Base-by-base conservation (phyloP, 1,284 basidiomycete genomes). In the Volvariella volvacea region DNA sequence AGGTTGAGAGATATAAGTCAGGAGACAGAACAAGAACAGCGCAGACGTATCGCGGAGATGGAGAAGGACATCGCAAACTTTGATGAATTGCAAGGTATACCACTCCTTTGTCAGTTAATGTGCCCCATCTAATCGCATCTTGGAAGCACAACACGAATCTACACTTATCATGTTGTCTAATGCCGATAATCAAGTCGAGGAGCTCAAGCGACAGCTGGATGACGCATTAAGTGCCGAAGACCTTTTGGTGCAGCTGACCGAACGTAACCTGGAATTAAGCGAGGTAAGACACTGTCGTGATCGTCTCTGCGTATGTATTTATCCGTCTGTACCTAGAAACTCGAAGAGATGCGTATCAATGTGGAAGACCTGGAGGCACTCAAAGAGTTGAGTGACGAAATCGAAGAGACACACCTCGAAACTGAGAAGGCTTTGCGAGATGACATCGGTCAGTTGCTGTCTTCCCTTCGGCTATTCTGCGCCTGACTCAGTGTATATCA, bases 331-430 rank as follows among this genome's bases (percentile, higher is more conserved):
- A 25, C 58, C n/a, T n/a, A 89, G 90, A 95, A 89, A 80, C 91
- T 98, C 52, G 95, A 98, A 58, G 92, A 96, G 65, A 93, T 98
- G 86, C 79, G 88, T 3, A 85, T 90, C 44, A 90, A 88, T 0
- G 92, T 98, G 42, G 95, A 98, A 59, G 95, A 99, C 58, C 79
- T 97, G 12, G 95, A 99, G 59, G 83, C 94, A 10, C 78, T 99
- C 42, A 92, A 94, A 62, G 94, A 98, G 55, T 83, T 99, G 44
- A 92, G 86, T 51, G 95, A 99, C 53, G 96, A 99, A 65, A 76
- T 99, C 2, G 96, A 99, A 63, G 95, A 99, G 65, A 92, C 90
- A 56, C 95, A 99, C 54, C 63, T 91, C 4, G 95, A 97, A 64
- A 92, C 92, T 0, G 95, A 98, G 66, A 92, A 90, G 63, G 80